Evolutionary conservation across 2,329 filamentous ascomycete species (phyloP).

Genomic region (Gyromitra esculenta): DNA sequence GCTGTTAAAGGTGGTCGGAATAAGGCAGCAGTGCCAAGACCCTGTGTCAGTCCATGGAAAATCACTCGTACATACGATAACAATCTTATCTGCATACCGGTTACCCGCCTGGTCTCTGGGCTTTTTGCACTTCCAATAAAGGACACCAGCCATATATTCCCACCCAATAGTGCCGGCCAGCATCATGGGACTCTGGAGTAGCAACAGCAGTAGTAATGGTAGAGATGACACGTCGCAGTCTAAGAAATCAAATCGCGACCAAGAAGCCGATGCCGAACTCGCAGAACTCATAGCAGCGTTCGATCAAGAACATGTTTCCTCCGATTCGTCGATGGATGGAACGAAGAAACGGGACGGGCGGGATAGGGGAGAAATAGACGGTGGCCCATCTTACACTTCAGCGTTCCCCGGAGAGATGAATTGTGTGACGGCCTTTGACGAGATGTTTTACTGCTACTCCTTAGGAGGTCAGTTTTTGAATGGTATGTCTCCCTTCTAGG

Average conservation of each 20-base stretch:
- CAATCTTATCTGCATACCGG: not conserved
- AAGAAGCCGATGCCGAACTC: conserved; percentile 56
- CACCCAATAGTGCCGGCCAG: not conserved
- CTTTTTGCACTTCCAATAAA: not conserved
- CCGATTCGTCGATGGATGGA: not conserved
- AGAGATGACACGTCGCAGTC: conserved; percentile 14
- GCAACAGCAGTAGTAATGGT: conserved; percentile 15
- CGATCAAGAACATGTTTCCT: conserved; percentile 23
- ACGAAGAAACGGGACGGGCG: conserved; percentile 12
- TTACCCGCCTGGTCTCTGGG: conserved; percentile 37
- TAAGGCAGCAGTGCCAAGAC: conserved; percentile 30
- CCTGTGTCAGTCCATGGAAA: not conserved
- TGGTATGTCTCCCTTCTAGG: conserved; percentile 20
- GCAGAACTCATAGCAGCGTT: conserved; percentile 54
- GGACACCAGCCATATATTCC: not conserved
- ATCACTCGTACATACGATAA: conserved; percentile 24
- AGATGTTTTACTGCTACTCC: conserved; percentile 91
- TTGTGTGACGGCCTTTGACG: conserved; percentile 89
- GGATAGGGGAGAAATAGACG: conserved; percentile 29
- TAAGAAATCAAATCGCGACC: conserved; percentile 52
- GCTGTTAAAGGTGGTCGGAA: not conserved
- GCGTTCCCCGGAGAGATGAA: conserved; percentile 84
- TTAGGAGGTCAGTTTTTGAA: conserved; percentile 81
- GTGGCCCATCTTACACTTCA: conserved; percentile 69
- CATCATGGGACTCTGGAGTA: conserved; percentile 44